Conservation (phyloP, 2,329 filamentous ascomycete species). For the Xylaria sp. region DNA sequence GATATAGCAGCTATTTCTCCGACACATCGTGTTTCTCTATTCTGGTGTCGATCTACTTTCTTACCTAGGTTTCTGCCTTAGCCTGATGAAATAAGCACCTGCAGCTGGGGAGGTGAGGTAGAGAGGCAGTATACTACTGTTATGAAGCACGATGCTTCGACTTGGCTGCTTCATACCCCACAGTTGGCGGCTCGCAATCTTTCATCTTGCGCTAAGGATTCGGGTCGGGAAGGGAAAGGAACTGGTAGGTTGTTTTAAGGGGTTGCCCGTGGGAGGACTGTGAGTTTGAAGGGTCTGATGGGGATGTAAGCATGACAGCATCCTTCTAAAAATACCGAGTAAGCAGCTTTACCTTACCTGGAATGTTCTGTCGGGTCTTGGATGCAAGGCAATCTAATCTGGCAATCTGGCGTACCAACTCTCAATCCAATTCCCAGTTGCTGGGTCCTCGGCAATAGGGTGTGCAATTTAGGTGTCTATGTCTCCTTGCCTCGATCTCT, state of each 20-base stretch:
- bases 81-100: too few relatives aligned
- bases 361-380: slow-evolving; percentile 5
- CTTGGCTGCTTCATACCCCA: neutral
- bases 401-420: neutral
- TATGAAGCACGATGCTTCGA: neutral
- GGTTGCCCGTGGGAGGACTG: slow-evolving; percentile 2
- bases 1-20: too few relatives aligned
- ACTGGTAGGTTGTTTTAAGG: slow-evolving; percentile 23
- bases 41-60: too few relatives aligned
- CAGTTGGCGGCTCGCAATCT: neutral
- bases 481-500: neutral
- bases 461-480: too few relatives aligned
- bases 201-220: neutral
- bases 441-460: slow-evolving; percentile 2
- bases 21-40: neutral
- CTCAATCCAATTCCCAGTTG: slow-evolving; percentile 3
- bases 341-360: slow-evolving; percentile 16
- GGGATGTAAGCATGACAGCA: slow-evolving; percentile 1
- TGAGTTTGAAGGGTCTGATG: slow-evolving; percentile 6
- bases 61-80: too few relatives aligned
- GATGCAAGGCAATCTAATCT: slow-evolving; percentile 11
- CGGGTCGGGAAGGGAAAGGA: slow-evolving; percentile 15
- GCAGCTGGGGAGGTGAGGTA: too few relatives aligned
- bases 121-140: too few relatives aligned
- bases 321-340: slow-evolving; percentile 2